Evolutionary conservation across 805 yeast species (phyloP).

Genomic region (Ogataea pini): DNA sequence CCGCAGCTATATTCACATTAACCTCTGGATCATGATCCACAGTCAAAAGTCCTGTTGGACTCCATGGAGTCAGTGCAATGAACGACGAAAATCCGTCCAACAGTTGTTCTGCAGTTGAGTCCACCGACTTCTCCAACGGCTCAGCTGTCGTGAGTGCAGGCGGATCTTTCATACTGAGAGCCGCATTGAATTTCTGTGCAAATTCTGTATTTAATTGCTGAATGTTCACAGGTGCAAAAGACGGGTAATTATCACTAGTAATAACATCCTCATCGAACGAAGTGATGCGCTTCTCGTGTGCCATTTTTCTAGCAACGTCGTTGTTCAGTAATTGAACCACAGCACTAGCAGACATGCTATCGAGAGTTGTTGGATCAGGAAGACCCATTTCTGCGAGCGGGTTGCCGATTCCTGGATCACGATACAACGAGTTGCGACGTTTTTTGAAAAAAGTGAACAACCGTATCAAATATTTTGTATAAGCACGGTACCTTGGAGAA

Average conservation of each 20-base stretch:
- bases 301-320: not conserved
- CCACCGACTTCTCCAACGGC: not conserved
- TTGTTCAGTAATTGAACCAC: not conserved
- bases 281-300: not conserved
- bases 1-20: conserved; percentile 7
- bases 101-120: not conserved
- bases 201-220: not conserved
- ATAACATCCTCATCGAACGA: not conserved
- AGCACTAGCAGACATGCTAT: not conserved
- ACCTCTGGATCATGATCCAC: conserved; percentile 19
- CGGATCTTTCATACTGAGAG: not conserved
- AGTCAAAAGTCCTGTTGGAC: conserved; percentile 10
- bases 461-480: conserved; percentile 19
- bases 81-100: not conserved
- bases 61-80: not conserved
- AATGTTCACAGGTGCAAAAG: not conserved
- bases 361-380: not conserved
- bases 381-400: conserved; percentile 8
- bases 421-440: conserved; percentile 15
- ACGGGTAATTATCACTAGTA: not conserved
- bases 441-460: conserved; percentile 18
- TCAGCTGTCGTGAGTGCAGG: not conserved
- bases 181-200: not conserved
- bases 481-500: not conserved
- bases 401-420: conserved; percentile 11